phyloP scores from a whole-genome alignment of 805 yeast species.

The Ogataea methanolica region DNA sequence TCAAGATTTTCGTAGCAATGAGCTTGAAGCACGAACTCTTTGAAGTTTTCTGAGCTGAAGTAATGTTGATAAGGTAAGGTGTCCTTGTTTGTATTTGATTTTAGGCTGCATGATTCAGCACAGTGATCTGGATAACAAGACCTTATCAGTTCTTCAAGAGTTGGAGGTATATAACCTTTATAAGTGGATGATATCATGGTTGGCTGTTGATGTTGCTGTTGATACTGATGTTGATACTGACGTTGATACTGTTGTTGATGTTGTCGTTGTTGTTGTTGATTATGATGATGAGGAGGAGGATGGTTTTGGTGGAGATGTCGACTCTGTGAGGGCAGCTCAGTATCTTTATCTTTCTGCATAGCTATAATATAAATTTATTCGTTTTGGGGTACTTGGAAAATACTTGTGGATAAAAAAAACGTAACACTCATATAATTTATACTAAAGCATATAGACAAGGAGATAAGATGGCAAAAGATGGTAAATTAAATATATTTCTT shows the following conservation, averaged over 20 bases:
- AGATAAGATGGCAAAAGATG: too few relatives aligned
- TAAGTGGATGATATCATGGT: neutral
- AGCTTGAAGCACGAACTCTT: slow-evolving; percentile 6
- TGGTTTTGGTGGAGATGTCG: too few relatives aligned
- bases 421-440: too few relatives aligned
- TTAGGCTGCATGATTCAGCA: neutral
- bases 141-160: slow-evolving; percentile 12
- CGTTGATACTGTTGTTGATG: neutral
- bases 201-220: neutral
- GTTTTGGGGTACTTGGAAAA: too few relatives aligned
- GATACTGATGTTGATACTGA: neutral
- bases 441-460: too few relatives aligned
- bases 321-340: too few relatives aligned
- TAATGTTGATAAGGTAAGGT: slow-evolving; percentile 1
- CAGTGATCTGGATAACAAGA: slow-evolving; percentile 7
- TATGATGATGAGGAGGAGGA: neutral
- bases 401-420: too few relatives aligned
- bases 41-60: slow-evolving; percentile 10
- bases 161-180: slow-evolving; percentile 7
- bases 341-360: too few relatives aligned
- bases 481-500: too few relatives aligned
- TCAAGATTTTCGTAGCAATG: slow-evolving; percentile 21
- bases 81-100: slow-evolving; percentile 1
- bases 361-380: too few relatives aligned
- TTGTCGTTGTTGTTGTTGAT: neutral